A percentile compares a stretch with the other conserved stretches of the same genome.
phyloP scores from a whole-genome alignment of 176 grass and related monocot species.

The Oryza meyeriana region DNA sequence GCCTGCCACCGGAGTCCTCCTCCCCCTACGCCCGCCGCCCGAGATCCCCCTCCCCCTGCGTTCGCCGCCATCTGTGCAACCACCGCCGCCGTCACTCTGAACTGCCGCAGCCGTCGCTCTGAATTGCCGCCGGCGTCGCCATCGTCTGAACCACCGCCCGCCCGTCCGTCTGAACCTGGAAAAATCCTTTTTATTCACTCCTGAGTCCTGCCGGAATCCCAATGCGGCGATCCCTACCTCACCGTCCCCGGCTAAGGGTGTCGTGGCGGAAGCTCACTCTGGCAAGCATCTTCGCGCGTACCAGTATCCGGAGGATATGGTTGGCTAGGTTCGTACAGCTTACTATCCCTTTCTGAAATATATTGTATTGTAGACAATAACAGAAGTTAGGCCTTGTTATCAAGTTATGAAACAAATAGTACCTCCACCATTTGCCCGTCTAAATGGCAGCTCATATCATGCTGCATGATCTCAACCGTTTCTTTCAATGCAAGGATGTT shows the following conservation, averaged over 20 bases:
- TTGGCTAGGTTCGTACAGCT: neutral
- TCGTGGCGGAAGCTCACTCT: neutral
- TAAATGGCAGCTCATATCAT: neutral
- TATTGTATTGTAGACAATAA: neutral
- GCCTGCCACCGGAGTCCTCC: too few species aligned
- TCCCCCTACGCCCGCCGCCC: too few species aligned
- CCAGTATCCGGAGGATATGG: slow-evolving; percentile 3
- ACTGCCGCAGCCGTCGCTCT: too few species aligned
- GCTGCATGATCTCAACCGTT: neutral
- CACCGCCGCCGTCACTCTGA: too few species aligned
- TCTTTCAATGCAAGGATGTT: neutral
- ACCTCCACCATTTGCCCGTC: too few species aligned
- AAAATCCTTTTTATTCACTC: too few species aligned
- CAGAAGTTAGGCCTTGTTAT: neutral
- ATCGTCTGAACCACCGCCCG: too few species aligned
- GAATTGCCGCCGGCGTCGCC: too few species aligned
- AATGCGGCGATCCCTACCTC: neutral
- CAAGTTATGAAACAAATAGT: neutral
- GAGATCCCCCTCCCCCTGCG: too few species aligned
- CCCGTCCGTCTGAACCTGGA: too few species aligned
- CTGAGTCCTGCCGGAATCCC: neutral
- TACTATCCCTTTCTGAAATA: neutral
- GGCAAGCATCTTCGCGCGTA: neutral
- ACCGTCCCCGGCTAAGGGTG: neutral
- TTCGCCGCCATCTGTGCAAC: too few species aligned